Base-by-base conservation (phyloP, 192 early-diverging fungal species). In the Coemansia sp. region DNA sequence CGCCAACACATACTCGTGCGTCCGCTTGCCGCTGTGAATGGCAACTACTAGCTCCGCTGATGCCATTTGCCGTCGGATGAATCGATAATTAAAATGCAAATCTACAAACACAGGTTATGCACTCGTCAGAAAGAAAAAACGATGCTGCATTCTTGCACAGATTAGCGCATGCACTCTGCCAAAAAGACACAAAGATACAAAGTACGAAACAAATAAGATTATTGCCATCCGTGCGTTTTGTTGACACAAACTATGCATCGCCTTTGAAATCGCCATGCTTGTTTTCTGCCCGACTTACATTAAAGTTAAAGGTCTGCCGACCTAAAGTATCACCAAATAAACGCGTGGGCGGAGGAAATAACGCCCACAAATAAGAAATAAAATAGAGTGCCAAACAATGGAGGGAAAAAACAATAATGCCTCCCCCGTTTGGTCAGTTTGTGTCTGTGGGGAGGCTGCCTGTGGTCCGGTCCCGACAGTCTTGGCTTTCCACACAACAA, bases 1-100 rank as follows among this genome's bases (percentile, higher is more conserved):
- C 2, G 21, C 51, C 2, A 51, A 17, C 5, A 61, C 67, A 48
- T 69, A 75, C 35, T 65, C 62, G 62, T 75, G 62, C 35, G 54
- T 50, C 43, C 57, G 66, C 58, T 62, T 62, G 2, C 32, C 57
- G 29, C 45, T 60, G 25, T 64, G 57, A 35, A 73, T 43, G 23
- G 64, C 58, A 11, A 55, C 4, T 10, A 29, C 27, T 55, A 55
- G 51, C 15, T 23, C 22, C 51, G 21, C 51, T 10, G 11, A 12
- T 7, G 51, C 15, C 47, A 32, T 12, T 41, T 17, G 17, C 17
- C 12, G 12, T n/a, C 5, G 10, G 23, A 21, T 21, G 21, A 41
- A 39, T 27, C 27, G 9, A 29, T 9, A 35, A 56, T 27, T 35
- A 56, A 56, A 29, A 9, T 32, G 54, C 22, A 60, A 60, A 43